Conservation (phyloP, 208 protist genomes). For the Herpetomonas samuelpessoai region DNA sequence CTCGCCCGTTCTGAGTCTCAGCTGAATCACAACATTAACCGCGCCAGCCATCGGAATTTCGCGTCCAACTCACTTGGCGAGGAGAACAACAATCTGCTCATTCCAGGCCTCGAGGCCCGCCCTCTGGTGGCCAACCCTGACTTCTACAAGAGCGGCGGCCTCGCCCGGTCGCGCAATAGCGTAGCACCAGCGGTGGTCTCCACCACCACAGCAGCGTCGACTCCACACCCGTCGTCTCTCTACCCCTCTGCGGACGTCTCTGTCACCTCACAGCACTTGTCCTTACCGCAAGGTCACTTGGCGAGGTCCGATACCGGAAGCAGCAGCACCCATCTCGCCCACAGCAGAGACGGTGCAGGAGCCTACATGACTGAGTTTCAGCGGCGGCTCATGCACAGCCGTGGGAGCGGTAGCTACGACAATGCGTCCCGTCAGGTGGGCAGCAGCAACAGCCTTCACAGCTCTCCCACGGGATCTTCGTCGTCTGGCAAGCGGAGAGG, state of each 20-base stretch:
- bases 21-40: too few relatives aligned
- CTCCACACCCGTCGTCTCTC: not conserved
- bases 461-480: too few relatives aligned
- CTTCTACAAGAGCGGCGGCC: not conserved
- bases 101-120: constrained; percentile 12
- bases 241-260: not conserved
- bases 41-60: too few relatives aligned
- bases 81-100: too few relatives aligned
- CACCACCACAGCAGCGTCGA: too few relatives aligned
- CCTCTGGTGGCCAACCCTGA: constrained; percentile 25
- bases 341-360: too few relatives aligned
- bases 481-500: too few relatives aligned
- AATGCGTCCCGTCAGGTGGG: not conserved
- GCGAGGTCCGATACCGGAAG: not conserved
- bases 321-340: not conserved
- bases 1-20: too few relatives aligned
- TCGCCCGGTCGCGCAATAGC: not conserved
- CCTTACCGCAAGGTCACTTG: not conserved
- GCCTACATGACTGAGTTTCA: not conserved
- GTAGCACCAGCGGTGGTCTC: not conserved
- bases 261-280: not conserved
- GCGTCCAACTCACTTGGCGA: too few relatives aligned
- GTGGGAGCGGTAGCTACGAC: not conserved
- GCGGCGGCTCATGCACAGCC: not conserved
- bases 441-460: too few relatives aligned